These are phyloP conservation scores for Aspergillus sclerotioniger DNA, from an alignment of 495 filamentous ascomycete genomes.

Conservation along the genomic window DNA sequence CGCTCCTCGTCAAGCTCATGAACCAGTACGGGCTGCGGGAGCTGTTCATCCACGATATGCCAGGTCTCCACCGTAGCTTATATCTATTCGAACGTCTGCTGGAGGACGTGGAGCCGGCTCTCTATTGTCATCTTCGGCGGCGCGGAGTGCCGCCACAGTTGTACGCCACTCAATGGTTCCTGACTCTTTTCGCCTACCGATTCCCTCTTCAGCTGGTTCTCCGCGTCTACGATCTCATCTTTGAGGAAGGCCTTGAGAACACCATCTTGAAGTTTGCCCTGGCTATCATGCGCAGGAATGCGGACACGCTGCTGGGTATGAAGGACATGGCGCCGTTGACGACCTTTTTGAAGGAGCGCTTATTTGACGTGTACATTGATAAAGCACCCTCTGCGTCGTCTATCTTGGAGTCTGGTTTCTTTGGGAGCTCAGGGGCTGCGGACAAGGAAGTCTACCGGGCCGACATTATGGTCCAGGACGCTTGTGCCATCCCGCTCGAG, in stretches of 20 bases:
- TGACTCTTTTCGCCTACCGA: constrained; percentile 97
- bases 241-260: constrained; percentile 89
- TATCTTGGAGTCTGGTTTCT: constrained; percentile 94
- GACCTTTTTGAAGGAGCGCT: constrained; percentile 82
- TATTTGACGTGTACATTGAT: constrained; percentile 98
- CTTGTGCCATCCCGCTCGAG: constrained; percentile 84
- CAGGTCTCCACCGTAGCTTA: constrained; percentile 85
- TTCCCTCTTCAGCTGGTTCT: constrained; percentile 96
- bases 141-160: constrained; percentile 85
- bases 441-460: constrained; percentile 97
- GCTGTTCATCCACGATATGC: constrained; percentile 95
- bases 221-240: constrained; percentile 93
- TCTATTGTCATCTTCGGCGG: constrained; percentile 92
- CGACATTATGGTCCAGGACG: constrained; percentile 89
- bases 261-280: constrained; percentile 91
- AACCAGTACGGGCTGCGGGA: constrained; percentile 92
- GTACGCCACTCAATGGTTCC: constrained; percentile 98
- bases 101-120: constrained; percentile 88
- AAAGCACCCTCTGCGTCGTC: constrained; percentile 81
- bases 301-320: constrained; percentile 73
- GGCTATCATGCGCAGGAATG: constrained; percentile 92
- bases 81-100: constrained; percentile 94
- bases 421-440: constrained; percentile 81
- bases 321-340: constrained; percentile 86
- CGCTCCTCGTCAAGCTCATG: constrained; percentile 90